Conservation (phyloP, 2,329 filamentous ascomycete genomes). For the Rachicladosporium sp. region DNA sequence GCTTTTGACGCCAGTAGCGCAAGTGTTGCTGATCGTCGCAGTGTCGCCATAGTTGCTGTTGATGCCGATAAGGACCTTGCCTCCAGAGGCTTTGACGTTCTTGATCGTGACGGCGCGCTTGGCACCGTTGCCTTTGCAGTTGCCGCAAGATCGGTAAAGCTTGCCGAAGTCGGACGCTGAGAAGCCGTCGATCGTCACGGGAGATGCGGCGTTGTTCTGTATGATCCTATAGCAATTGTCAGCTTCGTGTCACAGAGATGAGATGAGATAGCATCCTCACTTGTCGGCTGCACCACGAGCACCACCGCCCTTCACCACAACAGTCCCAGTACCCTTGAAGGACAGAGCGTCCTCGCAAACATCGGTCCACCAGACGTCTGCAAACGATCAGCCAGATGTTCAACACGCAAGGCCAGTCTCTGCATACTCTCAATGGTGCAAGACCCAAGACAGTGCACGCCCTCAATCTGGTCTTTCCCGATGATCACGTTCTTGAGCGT, state of each 20-base stretch:
- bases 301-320: conserved; percentile 21
- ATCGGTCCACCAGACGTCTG: conserved; percentile 38
- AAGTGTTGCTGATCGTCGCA: conserved; percentile 5
- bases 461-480: conserved; percentile 38
- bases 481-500: conserved; percentile 44
- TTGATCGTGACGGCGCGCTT: conserved; percentile 6
- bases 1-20: conserved; percentile 4
- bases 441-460: conserved; percentile 39
- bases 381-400: conserved; percentile 13
- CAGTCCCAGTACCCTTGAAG: conserved; percentile 16
- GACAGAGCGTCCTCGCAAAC: conserved; percentile 22
- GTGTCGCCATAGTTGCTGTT: conserved; percentile 6
- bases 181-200: conserved; percentile 6
- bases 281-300: conserved; percentile 10
- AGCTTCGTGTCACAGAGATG: too few relatives aligned
- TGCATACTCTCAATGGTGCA: conserved; percentile 6
- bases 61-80: conserved; percentile 5
- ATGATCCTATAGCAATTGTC: neutral
- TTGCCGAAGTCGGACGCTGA: conserved; percentile 3
- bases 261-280: neutral
- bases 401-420: neutral
- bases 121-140: conserved; percentile 5
- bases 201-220: conserved; percentile 11
- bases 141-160: conserved; percentile 4
- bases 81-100: conserved; percentile 4